Percentiles rank a stretch among this genome's conserved stretches.
These are phyloP conservation scores for Talaromyces proteolyticus DNA, from an alignment of 495 filamentous ascomycete genomes.

Conservation along the genomic window DNA sequence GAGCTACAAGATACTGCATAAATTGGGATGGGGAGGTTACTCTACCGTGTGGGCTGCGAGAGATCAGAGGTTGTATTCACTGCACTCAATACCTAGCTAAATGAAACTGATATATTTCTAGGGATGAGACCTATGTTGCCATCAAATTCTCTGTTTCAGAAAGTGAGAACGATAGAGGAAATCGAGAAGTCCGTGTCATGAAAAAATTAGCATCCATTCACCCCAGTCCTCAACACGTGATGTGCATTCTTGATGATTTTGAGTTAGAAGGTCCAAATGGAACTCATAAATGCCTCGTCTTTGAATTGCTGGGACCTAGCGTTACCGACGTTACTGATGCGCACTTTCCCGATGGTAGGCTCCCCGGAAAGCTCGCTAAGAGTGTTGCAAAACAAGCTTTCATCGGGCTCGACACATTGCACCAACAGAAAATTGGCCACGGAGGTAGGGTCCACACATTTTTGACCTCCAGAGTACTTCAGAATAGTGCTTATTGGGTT, in stretches of 20 bases:
- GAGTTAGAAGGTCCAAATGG: slow-evolving; percentile 34
- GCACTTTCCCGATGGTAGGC: slow-evolving; percentile 22
- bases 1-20: slow-evolving; percentile 40
- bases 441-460: slow-evolving; percentile 24
- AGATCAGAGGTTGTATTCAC: slow-evolving; percentile 24
- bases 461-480: slow-evolving; percentile 7
- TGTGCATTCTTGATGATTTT: slow-evolving; percentile 33
- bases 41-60: slow-evolving; percentile 45
- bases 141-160: slow-evolving; percentile 24
- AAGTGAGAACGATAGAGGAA: slow-evolving; percentile 9
- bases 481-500: slow-evolving; percentile 10
- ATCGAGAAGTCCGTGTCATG: slow-evolving; percentile 20
- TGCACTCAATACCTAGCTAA: slow-evolving; percentile 4
- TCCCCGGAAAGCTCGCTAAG: slow-evolving; percentile 37
- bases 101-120: slow-evolving; percentile 14
- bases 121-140: slow-evolving; percentile 21
- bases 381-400: slow-evolving; percentile 35
- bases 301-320: slow-evolving; percentile 36
- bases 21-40: slow-evolving; percentile 41
- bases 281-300: slow-evolving; percentile 36
- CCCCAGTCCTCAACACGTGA: slow-evolving; percentile 15
- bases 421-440: slow-evolving; percentile 34
- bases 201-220: slow-evolving; percentile 16
- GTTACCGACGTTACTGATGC: slow-evolving; percentile 20
- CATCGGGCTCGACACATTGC: slow-evolving; percentile 31